Base-by-base conservation (phyloP, 495 filamentous ascomycete genomes). In the Endocarpon pusillum region DNA sequence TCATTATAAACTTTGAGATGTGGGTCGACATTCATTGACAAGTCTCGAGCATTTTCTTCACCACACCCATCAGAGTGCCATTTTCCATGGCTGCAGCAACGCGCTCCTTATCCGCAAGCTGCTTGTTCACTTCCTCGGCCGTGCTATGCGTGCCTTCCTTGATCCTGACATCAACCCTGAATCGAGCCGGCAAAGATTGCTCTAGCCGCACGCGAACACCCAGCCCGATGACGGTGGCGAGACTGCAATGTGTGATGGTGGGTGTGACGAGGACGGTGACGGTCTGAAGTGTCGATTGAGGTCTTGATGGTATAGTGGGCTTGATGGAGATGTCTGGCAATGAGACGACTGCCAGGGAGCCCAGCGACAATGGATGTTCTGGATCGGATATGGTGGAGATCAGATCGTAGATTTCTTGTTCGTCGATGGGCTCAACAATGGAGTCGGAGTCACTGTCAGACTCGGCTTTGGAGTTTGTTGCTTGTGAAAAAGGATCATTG, bases 81-180 rank as follows among this genome's bases (percentile, higher is more conserved):
- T 97, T 97, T 56, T 97, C 91, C 45, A 96, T 56, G 4, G 89
- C 89, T 19, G 89, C 91, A 7, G 84, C 83, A 21, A 97, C 89
- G 40, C 89, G 65, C 57, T 97, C 89, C 61, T 97, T 97, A 57
- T 97, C 91, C 30, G 72, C 79, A 21, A 97, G 56, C 50, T 97
- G 91, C 61, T 93, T 92, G 57, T 85, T 94, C 27, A 96, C 84
- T 49, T 91, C 82, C 37, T 92, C 82, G 15, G 75, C 87, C 26
- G 91, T 91, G 42, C 75, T 81, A 48, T 96, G 89, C n/a, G 83
- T 85, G 22, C 85, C 89, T 57, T 89, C 78, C 50, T 94, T 93
- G 51, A 96, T 93, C 39, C 79, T 70, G 15, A 94, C 82, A 56
- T 96, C 85, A 7, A 96, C 66, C 14, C 89, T 71, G 51, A 86